A percentile compares a stretch with the other conserved stretches of the same genome.
Evolutionary conservation across 805 yeast genomes (phyloP).

Genomic region (Metschnikowia cerradonensis): DNA sequence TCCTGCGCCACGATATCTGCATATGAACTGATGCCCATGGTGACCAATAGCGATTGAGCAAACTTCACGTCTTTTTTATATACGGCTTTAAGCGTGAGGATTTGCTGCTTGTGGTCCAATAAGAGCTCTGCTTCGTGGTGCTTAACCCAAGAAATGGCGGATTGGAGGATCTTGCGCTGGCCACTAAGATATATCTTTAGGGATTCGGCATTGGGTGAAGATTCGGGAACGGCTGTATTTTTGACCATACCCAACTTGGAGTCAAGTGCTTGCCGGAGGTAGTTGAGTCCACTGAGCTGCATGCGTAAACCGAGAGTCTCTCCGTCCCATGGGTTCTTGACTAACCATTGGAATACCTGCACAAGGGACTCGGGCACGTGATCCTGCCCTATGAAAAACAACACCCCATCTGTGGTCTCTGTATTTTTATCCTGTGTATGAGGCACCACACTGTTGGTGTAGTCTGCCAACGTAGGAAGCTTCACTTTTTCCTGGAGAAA

Average conservation of each 20-base stretch:
- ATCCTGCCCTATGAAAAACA: slow-evolving; percentile 37
- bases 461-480: slow-evolving; percentile 34
- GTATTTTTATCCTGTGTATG: slow-evolving; percentile 8
- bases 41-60: slow-evolving; percentile 49
- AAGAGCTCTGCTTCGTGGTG: slow-evolving; percentile 44
- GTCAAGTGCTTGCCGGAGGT: slow-evolving; percentile 47
- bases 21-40: slow-evolving; percentile 54
- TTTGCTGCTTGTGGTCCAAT: slow-evolving; percentile 36
- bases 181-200: slow-evolving; percentile 45
- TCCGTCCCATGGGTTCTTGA: slow-evolving; percentile 47
- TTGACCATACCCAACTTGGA: slow-evolving; percentile 43
- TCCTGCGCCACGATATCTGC: slow-evolving; percentile 47
- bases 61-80: slow-evolving; percentile 52
- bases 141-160: slow-evolving; percentile 43
- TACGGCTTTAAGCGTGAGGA: slow-evolving; percentile 56
- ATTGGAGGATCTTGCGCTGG: slow-evolving; percentile 46
- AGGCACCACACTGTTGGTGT: slow-evolving; percentile 34
- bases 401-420: slow-evolving; percentile 28
- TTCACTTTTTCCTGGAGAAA: slow-evolving; percentile 30
- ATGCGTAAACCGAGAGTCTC: slow-evolving; percentile 44
- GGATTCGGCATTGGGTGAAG: slow-evolving; percentile 13
- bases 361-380: slow-evolving; percentile 43
- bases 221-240: slow-evolving; percentile 14
- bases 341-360: slow-evolving; percentile 51
- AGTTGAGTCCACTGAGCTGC: slow-evolving; percentile 57